Percentiles rank a stretch among this genome's conserved stretches.
Evolutionary conservation across 2,329 filamentous ascomycete species (phyloP).

Genomic region (Chrysoporthe austroafricana): DNA sequence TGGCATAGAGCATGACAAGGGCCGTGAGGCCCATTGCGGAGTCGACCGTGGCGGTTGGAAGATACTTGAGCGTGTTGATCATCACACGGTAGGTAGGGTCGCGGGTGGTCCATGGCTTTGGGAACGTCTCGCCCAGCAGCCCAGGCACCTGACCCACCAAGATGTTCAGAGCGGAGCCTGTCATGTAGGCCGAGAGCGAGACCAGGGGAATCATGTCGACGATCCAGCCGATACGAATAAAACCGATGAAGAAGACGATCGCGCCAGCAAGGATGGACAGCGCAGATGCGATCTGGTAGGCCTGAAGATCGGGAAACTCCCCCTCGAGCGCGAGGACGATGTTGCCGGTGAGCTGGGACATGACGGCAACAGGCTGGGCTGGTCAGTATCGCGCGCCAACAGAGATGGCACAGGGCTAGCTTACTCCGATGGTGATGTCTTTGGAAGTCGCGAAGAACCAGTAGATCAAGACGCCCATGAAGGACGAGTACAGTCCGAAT

Average conservation of each 20-base stretch:
- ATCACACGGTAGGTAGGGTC: slow-evolving; percentile 81
- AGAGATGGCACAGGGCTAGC: slow-evolving; percentile 39
- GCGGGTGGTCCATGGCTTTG: slow-evolving; percentile 63
- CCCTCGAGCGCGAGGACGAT: slow-evolving; percentile 69
- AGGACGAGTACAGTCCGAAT: slow-evolving; percentile 91
- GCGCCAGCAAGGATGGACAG: slow-evolving; percentile 77
- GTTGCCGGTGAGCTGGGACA: slow-evolving; percentile 87
- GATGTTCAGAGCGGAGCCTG: slow-evolving; percentile 90
- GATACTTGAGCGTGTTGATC: slow-evolving; percentile 77
- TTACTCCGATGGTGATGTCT: slow-evolving; percentile 93
- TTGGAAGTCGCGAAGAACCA: slow-evolving; percentile 99
- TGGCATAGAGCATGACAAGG: slow-evolving; percentile 74
- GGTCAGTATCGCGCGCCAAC: slow-evolving; percentile 27
- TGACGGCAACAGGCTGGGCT: slow-evolving; percentile 82
- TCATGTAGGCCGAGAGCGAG: slow-evolving; percentile 95
- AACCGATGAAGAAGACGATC: slow-evolving; percentile 78
- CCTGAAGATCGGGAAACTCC: slow-evolving; percentile 59
- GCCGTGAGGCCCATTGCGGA: slow-evolving; percentile 88
- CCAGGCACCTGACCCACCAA: slow-evolving; percentile 79
- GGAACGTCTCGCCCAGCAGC: slow-evolving; percentile 77
- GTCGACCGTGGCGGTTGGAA: slow-evolving; percentile 71
- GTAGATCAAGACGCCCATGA: slow-evolving; percentile 92
- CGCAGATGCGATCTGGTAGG: slow-evolving; percentile 74
- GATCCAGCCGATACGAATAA: slow-evolving; percentile 83
- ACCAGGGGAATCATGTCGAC: slow-evolving; percentile 92